These are phyloP conservation scores for Funneliformis geosporum DNA, from an alignment of 192 early-diverging fungal genomes.

Conservation along the genomic window DNA sequence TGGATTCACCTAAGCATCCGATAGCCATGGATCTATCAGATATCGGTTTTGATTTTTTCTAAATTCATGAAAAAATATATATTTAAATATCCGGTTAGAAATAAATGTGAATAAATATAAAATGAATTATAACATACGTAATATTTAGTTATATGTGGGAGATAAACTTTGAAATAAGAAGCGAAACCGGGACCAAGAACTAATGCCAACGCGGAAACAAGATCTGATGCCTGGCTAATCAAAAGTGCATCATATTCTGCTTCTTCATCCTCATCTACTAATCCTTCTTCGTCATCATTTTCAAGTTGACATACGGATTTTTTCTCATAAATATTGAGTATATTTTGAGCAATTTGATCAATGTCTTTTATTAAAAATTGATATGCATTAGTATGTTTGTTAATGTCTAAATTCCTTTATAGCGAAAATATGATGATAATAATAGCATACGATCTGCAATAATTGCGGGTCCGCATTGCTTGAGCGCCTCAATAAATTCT, in stretches of 20 bases:
- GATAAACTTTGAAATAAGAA: slow-evolving; percentile 73
- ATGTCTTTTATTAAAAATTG: slow-evolving; percentile 1
- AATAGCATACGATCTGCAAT: slow-evolving; percentile 51
- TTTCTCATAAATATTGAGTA: slow-evolving; percentile 66
- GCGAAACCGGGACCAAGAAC: slow-evolving; percentile 77
- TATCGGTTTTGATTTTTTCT: slow-evolving; percentile 64
- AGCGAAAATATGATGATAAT: too few species aligned
- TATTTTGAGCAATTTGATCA: slow-evolving; percentile 16
- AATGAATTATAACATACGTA: slow-evolving; percentile 49
- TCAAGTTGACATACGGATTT: slow-evolving; percentile 73
- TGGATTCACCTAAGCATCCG: slow-evolving; percentile 83
- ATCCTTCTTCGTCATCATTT: slow-evolving; percentile 63
- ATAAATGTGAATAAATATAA: background rate
- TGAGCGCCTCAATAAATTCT: slow-evolving; percentile 70
- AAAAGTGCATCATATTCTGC: slow-evolving; percentile 83
- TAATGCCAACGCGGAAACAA: slow-evolving; percentile 74
- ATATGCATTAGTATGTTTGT: too few species aligned
- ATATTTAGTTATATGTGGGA: slow-evolving; percentile 80
- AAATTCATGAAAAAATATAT: slow-evolving; percentile 7
- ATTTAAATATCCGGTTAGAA: background rate
- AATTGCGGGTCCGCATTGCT: slow-evolving; percentile 72
- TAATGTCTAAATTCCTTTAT: too few species aligned
- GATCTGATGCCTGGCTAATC: slow-evolving; percentile 77
- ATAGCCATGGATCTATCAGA: slow-evolving; percentile 90
- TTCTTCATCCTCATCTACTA: slow-evolving; percentile 79